Evolutionary conservation across 139 green algal genomes (phyloP), one percentile per base, ranked within the genome.

Genomic region (Spirogloea muscicola): DNA sequence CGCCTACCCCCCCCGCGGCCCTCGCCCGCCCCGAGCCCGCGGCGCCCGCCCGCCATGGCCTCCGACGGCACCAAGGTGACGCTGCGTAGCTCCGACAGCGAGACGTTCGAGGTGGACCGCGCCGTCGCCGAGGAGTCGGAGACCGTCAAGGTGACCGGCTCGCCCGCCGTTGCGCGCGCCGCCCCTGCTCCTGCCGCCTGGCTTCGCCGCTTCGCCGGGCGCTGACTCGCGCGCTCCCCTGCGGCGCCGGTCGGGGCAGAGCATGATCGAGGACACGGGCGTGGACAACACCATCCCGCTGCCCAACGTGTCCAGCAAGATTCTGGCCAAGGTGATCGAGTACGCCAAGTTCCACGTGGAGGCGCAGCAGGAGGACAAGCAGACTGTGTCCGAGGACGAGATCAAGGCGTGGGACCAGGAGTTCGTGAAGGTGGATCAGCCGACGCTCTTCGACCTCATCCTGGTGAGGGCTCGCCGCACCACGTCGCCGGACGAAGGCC

Each of bases 361-460:
- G 25, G 49, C 55, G 6, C 68, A 49, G 33, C 70, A 78, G 58
- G 69, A 77, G 16, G 68, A 76, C 33, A 78, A 80, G 40, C 69
- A 58, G 1, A 49, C 18, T 3, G 16, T 42, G n/a, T 36, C 42
- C 7, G 75, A 82, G 25, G 94, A 97, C 0, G 93, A 97, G 7
- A 65, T 97, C 7, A 93, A 94, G 84, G 62, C 69, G 10, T 99
- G 90, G 88, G 93, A 99, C 77, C 82, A 78, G 2, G 92, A 97
- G 61, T 99, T 98, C 62, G 88, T 95, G 40, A 96, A 96, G 71
- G 91, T 98, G n/a, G 95, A 99, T 74, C 93, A 98, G 65, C 83
- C 79, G 1, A 94, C 89, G 2, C 87, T 99, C 16, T 99, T 98
- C 63, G 93, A 98, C 76, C 86, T 99, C n/a, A 99, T 99, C 58